Evolutionary conservation across 108 stramenopile species (phyloP), one percentile per base, ranked within the genome.

Genomic region (Cafeteria roenbergensis): DNA sequence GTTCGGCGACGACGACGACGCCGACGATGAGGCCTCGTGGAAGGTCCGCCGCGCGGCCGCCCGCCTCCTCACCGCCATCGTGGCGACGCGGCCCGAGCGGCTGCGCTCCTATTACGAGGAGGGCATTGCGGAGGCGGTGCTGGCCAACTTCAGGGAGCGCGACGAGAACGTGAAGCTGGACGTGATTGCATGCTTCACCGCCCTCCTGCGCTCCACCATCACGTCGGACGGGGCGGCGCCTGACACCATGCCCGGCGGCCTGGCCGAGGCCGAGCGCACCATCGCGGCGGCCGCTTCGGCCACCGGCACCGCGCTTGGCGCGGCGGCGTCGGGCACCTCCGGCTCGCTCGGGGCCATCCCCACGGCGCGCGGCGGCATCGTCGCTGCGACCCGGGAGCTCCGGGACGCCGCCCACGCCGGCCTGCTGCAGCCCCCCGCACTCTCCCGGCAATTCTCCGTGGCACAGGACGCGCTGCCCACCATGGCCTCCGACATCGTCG

Each of bases 141-240:
- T 95, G 26, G 67, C 67, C 36, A 78, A 92, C 26, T 92, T 93
- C 81, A 93, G 90, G 74, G 95, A 97, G 78, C 83, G 95, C 6
- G 95, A 97, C 70, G 95, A 97, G 71, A 97, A 93, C 73, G 94
- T 93, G 65, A 90, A 92, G 48, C 86, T 91, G 26, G 95, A 87
- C 66, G 79, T 92, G 33, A 77, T 96, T 64, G 87, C 82, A 35
- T 88, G 86, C 67, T 91, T 91, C 63, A 77, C 87, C 22, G 71
- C 74, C 32, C 82, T 96, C 31, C 76, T 96, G 63, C 76, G 77
- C 29, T 78, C 83, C 50, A 86, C 85, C 0, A 68, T 85, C 8
- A 29, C 65, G 2, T 24, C 51, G 37, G 31, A 74, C 24, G 35
- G 55, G 17, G 53, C 73, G 67, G 63, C 31, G 76, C 81, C 34